Evolutionary conservation across 495 filamentous ascomycete species (phyloP).

Genomic region (Podospora fimiseda): DNA sequence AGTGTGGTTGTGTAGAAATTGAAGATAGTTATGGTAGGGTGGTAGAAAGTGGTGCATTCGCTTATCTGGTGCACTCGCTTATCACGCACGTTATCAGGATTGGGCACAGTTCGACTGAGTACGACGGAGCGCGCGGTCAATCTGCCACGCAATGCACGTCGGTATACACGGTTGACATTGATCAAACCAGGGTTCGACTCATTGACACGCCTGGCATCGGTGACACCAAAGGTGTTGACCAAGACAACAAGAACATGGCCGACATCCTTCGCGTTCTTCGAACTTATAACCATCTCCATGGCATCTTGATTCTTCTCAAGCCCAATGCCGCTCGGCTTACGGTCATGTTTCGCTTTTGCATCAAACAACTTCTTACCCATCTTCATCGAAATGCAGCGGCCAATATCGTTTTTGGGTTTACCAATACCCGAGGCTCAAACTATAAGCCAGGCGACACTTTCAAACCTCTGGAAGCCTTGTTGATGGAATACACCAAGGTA

Average conservation of each 20-base stretch:
- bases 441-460: constrained; percentile 39
- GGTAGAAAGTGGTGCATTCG: too few species aligned
- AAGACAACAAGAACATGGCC: constrained; percentile 39
- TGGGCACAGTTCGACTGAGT: too few species aligned
- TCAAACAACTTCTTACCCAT: constrained; percentile 39
- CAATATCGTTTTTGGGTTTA: constrained; percentile 44
- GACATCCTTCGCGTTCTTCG: constrained; percentile 31
- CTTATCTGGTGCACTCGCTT: too few species aligned
- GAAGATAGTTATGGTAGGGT: too few species aligned
- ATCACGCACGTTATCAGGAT: too few species aligned
- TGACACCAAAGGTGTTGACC: constrained; percentile 31
- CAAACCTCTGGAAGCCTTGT: constrained; percentile 24
- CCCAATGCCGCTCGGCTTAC: constrained; percentile 34
- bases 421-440: constrained; percentile 37
- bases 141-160: constrained; percentile 37
- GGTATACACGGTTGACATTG: constrained; percentile 28
- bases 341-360: constrained; percentile 34
- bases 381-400: constrained; percentile 28
- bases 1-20: too few species aligned
- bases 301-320: constrained; percentile 45
- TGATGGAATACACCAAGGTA: constrained; percentile 23
- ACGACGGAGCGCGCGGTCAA: constrained; percentile 28
- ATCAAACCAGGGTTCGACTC: constrained; percentile 25
- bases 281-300: constrained; percentile 34
- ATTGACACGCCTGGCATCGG: constrained; percentile 45